Evolutionary conservation across 495 filamentous ascomycete genomes (phyloP), one percentile per base, ranked within the genome.

Genomic region (Cairneyella variabilis): DNA sequence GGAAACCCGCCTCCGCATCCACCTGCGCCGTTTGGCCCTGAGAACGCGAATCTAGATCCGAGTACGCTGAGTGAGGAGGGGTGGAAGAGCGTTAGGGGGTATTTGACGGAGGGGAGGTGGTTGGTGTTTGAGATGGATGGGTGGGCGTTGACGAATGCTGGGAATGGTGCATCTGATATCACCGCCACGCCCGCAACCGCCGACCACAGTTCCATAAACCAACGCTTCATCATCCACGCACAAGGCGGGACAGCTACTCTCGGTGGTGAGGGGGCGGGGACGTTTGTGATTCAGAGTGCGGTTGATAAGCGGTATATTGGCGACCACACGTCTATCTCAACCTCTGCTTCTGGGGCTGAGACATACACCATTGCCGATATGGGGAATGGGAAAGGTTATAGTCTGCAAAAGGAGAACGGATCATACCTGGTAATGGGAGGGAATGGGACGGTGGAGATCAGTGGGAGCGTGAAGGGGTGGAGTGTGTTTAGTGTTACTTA

Each of bases 201-300:
- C n/a, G 36, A 12, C 14, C 47, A 40, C 18, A 28, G 18, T 9
- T 7, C 5, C 7, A 38, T 38, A 6, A 23, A 22, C n/a, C 47
- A 59, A 51, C 28, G 37, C 28, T 53, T 26, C 51, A 18, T 50
- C 39, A 20, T 26, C 8, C 34, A 50, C 32, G n/a, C n/a, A n/a
- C n/a, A n/a, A n/a, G n/a, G n/a, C n/a, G 69, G 26, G 71, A 71
- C 16, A 69, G 67, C 44, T 60, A 65, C 10, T n/a, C n/a, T n/a
- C n/a, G n/a, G n/a, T n/a, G n/a, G n/a, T n/a, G n/a, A n/a, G n/a
- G n/a, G n/a, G n/a, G n/a, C n/a, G n/a, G n/a, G n/a, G n/a, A n/a
- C n/a, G n/a, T 79, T 78, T 61, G 69, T 64, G 16, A 65, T 79
- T 38, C 71, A 67, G 30, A 79, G 73, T 52, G 74, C 75, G 3